Base-by-base conservation (phyloP, 1,284 basidiomycete genomes). In the Microbotryum scabiosae region DNA sequence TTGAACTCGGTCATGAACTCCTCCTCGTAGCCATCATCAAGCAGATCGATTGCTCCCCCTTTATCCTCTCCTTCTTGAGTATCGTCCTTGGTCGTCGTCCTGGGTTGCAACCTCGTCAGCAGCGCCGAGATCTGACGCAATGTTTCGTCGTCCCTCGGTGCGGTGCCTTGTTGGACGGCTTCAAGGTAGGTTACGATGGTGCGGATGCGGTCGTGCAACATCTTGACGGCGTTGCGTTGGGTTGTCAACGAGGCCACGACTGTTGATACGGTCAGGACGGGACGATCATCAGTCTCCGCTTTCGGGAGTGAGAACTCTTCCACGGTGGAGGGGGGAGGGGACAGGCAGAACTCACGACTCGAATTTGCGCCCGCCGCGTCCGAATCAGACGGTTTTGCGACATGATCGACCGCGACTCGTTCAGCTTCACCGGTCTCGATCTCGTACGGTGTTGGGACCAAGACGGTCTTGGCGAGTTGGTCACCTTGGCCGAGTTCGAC, bases 361-460 rank as follows among this genome's bases (percentile, higher is more conserved):
- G 58, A 60, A 0, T 26, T 45, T 1, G 57, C 56, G 21, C 65
- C 50, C 3, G 23, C 28, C 21, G 45, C 51, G 16, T 36, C 28
- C 50, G 47, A 36, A 44, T 57, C 25, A 1, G 60, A 52, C 20
- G 61, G 48, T 59, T 66, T 85, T 16, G 90, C 87, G 1, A 90
- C 90, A 80, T 90, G 92, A 75, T 98, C 93, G 0, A 98, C 94
- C 2, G 96, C 96, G 65, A 98, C 97, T 32, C 96, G 84, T 74
- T 98, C 94, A 7, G 96, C 94, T 76, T 98, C 96, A 30, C 94
- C 94, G 0, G 93, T 97, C 75, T 97, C 91, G n/a, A 98, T 86
- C 58, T 80, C 85, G 77, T 82, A 97, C 1, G 48, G 46, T n/a
- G 54, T 51, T 16, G 52, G 45, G 28, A 63, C 61, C 20, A 69